Evolutionary conservation across 345 rosid species (phyloP).

Genomic region (Lumnitzera littorea): DNA sequence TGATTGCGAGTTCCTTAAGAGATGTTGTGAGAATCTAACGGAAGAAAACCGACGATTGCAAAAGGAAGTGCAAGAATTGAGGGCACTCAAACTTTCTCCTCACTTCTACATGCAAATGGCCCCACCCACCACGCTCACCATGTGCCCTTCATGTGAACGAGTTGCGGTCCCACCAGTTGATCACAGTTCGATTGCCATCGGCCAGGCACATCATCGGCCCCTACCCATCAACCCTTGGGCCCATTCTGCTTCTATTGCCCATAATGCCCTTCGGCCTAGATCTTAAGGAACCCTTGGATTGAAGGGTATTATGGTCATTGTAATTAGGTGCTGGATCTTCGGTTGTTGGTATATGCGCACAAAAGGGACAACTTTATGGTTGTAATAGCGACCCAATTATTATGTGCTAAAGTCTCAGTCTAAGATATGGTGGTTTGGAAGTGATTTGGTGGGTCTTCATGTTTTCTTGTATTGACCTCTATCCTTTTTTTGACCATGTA

Average conservation of each 20-base stretch:
- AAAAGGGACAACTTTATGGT: too few relatives aligned
- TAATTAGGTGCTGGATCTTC: not conserved
- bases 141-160: conserved; percentile 98
- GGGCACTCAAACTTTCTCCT: conserved; percentile 91
- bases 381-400: too few relatives aligned
- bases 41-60: conserved; percentile 95
- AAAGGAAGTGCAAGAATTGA: conserved; percentile 87
- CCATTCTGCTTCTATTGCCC: not conserved
- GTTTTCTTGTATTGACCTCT: too few relatives aligned
- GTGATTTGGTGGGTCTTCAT: too few relatives aligned
- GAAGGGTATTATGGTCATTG: conserved; percentile 6
- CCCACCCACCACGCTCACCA: conserved; percentile 97
- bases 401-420: too few relatives aligned
- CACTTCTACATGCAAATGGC: conserved; percentile 98
- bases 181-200: not conserved
- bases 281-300: not conserved
- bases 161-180: conserved; percentile 51
- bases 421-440: too few relatives aligned
- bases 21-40: conserved; percentile 96
- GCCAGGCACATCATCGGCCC: conserved; percentile 3
- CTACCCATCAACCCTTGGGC: conserved; percentile 8
- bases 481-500: too few relatives aligned
- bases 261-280: conserved; percentile 6
- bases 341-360: not conserved
- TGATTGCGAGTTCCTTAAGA: conserved; percentile 86